These are phyloP conservation scores for Tubosaeta sp. DNA, from an alignment of 768 basidiomycete genomes.

Conservation along the genomic window DNA sequence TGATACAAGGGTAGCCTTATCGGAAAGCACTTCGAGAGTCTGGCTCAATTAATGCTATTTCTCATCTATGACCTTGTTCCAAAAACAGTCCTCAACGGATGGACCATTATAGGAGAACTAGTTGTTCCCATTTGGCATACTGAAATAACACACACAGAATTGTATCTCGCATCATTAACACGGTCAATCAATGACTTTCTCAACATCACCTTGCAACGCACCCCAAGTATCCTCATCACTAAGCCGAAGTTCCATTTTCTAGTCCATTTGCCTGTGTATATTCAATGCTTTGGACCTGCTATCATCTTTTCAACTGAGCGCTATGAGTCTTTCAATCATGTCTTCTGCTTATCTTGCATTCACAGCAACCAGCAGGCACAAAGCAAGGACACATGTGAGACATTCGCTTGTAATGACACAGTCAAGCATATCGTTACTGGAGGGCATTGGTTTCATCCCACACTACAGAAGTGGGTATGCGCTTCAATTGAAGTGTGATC, in stretches of 20 bases:
- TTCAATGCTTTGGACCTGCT: no score
- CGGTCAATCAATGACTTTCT: slow-evolving; percentile 24
- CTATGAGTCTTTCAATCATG: slow-evolving; percentile 27
- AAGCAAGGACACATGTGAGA: slow-evolving; percentile 14
- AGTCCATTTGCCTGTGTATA: no score
- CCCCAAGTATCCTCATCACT: slow-evolving; percentile 20
- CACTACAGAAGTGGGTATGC: no score
- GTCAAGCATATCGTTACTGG: slow-evolving; percentile 16
- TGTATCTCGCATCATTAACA: no score
- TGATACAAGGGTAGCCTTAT: slow-evolving; percentile 30
- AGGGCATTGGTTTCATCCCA: no score
- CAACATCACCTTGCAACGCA: slow-evolving; percentile 18
- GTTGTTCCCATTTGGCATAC: slow-evolving; percentile 39
- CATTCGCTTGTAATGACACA: slow-evolving; percentile 6
- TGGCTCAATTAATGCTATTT: slow-evolving; percentile 30
- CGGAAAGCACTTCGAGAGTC: slow-evolving; percentile 31
- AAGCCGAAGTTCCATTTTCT: slow-evolving; percentile 33
- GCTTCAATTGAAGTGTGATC: no score
- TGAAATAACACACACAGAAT: no score
- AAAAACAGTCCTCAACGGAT: slow-evolving; percentile 20
- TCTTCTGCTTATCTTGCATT: slow-evolving; percentile 23
- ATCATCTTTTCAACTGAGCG: slow-evolving; percentile 28
- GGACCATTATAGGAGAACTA: slow-evolving; percentile 35
- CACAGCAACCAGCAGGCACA: slow-evolving; percentile 31
- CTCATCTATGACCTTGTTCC: slow-evolving; percentile 31